Evolutionary conservation across 306 rosid species (phyloP).

Genomic region (Vigna angularis): DNA sequence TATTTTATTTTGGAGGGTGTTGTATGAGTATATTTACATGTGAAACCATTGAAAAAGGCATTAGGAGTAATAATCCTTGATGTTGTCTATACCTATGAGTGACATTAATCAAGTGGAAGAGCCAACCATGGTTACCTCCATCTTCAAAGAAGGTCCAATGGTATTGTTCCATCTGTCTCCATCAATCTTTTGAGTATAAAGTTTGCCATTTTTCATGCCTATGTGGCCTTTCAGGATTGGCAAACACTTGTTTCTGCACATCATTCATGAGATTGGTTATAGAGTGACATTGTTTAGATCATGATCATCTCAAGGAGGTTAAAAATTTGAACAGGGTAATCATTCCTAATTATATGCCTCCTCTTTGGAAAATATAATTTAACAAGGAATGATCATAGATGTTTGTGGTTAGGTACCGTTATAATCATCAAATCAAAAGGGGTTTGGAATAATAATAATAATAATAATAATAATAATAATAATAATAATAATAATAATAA

Average conservation of each 20-base stretch:
- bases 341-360: constrained; percentile 42
- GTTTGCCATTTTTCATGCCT: not conserved
- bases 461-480: too few relatives aligned
- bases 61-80: constrained; percentile 45
- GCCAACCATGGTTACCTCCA: constrained; percentile 38
- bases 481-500: too few relatives aligned
- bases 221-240: constrained; percentile 50
- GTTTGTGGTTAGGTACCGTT: constrained; percentile 42
- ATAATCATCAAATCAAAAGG: constrained; percentile 37
- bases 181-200: not conserved
- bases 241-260: constrained; percentile 15
- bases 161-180: constrained; percentile 41
- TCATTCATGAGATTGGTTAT: constrained; percentile 5
- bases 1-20: constrained; percentile 44
- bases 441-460: not conserved
- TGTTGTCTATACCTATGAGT: constrained; percentile 39
- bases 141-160: constrained; percentile 46
- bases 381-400: constrained; percentile 37
- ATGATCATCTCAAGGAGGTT: constrained; percentile 21
- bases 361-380: constrained; percentile 27
- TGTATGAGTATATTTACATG: constrained; percentile 56
- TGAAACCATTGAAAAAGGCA: constrained; percentile 54
- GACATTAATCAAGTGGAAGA: constrained; percentile 28
- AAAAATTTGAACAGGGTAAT: constrained; percentile 38
- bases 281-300: constrained; percentile 27